A percentile compares a stretch with the other conserved stretches of the same genome.
Conservation (phyloP, 2,329 filamentous ascomycete species). For the Aotearoamyces nothofagi region DNA sequence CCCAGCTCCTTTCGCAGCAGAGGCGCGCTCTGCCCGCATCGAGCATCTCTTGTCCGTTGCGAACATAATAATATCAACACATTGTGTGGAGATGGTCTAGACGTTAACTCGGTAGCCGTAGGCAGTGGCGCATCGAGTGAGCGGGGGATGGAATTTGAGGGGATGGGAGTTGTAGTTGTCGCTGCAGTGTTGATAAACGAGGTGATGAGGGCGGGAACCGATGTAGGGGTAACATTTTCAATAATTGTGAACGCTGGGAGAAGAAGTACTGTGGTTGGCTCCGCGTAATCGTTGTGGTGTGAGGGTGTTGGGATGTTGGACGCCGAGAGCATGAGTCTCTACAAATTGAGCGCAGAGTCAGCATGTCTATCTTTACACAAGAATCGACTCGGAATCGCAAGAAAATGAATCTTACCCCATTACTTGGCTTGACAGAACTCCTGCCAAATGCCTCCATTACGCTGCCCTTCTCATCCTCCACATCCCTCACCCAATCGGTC, state of each 20-base stretch:
- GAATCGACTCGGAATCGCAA: too few species aligned
- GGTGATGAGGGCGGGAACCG: constrained; percentile 56
- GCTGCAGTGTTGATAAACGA: constrained; percentile 56
- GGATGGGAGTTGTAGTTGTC: constrained; percentile 49
- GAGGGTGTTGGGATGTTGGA: constrained; percentile 77
- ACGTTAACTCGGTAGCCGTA: constrained; percentile 27
- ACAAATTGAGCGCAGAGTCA: too few species aligned
- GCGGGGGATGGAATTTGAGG: constrained; percentile 40
- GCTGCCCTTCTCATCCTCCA: constrained; percentile 74
- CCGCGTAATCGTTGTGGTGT: constrained; percentile 43
- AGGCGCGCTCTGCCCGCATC: constrained; percentile 87
- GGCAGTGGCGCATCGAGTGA: constrained; percentile 18
- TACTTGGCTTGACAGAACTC: constrained; percentile 40
- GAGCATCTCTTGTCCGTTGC: constrained; percentile 83
- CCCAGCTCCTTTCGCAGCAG: constrained; percentile 80
- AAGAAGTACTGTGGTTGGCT: constrained; percentile 66
- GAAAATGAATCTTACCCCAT: constrained; percentile 45
- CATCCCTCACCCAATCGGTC: constrained; percentile 83
- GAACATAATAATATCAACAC: constrained; percentile 88
- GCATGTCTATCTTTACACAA: too few species aligned
- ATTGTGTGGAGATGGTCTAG: constrained; percentile 62
- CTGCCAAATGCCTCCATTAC: constrained; percentile 63
- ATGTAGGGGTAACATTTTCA: constrained; percentile 66
- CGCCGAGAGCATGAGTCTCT: constrained; percentile 82
- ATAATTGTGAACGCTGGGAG: constrained; percentile 74